Conservation (phyloP, 2,329 filamentous ascomycete species). For the Exserohilum turcica region DNA sequence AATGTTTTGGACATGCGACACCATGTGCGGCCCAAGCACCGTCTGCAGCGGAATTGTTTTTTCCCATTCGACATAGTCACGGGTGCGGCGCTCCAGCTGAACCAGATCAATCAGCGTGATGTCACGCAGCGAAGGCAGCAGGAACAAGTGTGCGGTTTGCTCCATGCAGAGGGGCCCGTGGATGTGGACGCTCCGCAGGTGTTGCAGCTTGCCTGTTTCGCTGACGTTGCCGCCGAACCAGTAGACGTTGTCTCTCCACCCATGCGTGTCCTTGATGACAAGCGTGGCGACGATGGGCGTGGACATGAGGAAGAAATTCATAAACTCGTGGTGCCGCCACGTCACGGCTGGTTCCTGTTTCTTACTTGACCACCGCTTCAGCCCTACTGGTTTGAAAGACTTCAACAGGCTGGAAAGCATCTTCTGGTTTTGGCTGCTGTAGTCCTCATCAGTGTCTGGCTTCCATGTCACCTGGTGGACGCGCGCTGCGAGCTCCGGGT, state of each 20-base stretch:
- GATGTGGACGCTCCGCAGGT: constrained; percentile 3
- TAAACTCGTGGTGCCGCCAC: constrained; percentile 3
- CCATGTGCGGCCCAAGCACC: background rate
- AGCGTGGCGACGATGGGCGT: constrained; percentile 5
- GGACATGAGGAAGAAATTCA: constrained; percentile 3
- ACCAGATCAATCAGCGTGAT: constrained; percentile 3
- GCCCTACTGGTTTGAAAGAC: background rate
- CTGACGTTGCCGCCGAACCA: constrained; percentile 1
- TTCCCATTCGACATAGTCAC: background rate
- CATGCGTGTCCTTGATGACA: constrained; percentile 1
- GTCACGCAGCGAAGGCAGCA: constrained; percentile 5
- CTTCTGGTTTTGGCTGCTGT: background rate
- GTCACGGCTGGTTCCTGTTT: background rate
- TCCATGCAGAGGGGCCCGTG: constrained; percentile 8
- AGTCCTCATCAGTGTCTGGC: background rate
- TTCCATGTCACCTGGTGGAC: constrained; percentile 6
- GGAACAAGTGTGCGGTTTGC: constrained; percentile 10
- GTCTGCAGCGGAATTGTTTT: constrained; percentile 4
- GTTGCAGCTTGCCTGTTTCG: background rate
- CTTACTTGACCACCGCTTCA: background rate
- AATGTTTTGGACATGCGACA: constrained; percentile 2
- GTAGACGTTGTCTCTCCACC: constrained; percentile 3
- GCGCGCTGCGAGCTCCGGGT: constrained; percentile 2
- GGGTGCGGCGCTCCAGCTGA: background rate
- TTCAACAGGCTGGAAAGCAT: background rate